These are phyloP conservation scores for Phoma sp. DNA, from an alignment of 2,329 filamentous ascomycete genomes.

Conservation along the genomic window DNA sequence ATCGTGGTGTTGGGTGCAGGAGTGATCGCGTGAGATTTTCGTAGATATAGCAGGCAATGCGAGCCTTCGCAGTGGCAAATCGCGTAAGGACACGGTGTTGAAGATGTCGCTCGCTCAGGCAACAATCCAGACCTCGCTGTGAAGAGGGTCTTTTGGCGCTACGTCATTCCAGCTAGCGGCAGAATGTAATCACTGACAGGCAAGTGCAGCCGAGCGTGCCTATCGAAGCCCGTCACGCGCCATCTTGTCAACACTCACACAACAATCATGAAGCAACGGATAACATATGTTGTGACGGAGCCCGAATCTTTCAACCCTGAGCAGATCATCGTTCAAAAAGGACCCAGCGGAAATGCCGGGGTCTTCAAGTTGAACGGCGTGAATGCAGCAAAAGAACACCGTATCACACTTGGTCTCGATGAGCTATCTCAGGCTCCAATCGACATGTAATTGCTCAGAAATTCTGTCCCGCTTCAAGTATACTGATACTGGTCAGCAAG, in stretches of 20 bases:
- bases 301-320: constrained; percentile 70
- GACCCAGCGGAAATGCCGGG: constrained; percentile 40
- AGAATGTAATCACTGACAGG: constrained; percentile 8
- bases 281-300: constrained; percentile 75
- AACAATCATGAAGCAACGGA: constrained; percentile 69
- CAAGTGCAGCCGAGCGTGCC: constrained; percentile 8
- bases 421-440: constrained; percentile 67
- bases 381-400: constrained; percentile 76
- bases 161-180: constrained; percentile 20
- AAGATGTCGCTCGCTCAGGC: constrained; percentile 12
- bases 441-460: not conserved
- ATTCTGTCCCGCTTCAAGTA: not conserved
- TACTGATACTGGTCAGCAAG: constrained; percentile 50
- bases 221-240: constrained; percentile 17
- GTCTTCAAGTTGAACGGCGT: constrained; percentile 65
- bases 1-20: constrained; percentile 24
- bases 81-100: constrained; percentile 35
- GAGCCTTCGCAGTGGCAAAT: constrained; percentile 29
- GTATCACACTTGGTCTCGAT: constrained; percentile 73
- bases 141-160: constrained; percentile 16
- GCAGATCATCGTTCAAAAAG: constrained; percentile 62
- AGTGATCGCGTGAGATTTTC: not conserved
- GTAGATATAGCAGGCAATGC: not conserved
- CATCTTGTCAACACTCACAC: constrained; percentile 15
- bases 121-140: constrained; percentile 21